These are phyloP conservation scores for Rutstroemia sp. DNA, from an alignment of 2,329 filamentous ascomycete species.

Conservation along the genomic window DNA sequence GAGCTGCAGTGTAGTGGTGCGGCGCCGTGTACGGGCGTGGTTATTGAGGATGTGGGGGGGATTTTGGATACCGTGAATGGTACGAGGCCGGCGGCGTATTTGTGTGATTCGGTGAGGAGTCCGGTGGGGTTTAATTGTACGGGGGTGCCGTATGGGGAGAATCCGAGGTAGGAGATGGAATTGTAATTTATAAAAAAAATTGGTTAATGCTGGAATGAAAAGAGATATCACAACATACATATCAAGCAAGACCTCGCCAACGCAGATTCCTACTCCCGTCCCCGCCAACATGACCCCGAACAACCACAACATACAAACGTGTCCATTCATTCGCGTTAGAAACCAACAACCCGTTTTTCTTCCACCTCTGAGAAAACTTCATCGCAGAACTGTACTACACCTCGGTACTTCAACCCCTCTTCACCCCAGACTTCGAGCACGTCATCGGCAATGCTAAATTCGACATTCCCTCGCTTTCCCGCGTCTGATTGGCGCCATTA, in stretches of 20 bases:
- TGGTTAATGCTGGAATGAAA: too few species aligned
- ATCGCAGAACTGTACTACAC: too few species aligned
- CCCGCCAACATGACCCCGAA: too few species aligned
- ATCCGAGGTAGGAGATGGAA: neutral
- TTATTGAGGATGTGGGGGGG: neutral
- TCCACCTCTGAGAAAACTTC: too few species aligned
- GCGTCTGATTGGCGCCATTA: neutral
- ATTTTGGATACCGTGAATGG: slow-evolving; percentile 4
- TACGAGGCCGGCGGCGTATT: neutral
- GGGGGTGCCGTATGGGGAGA: slow-evolving; percentile 3
- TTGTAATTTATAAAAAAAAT: too few species aligned
- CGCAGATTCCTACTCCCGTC: too few species aligned
- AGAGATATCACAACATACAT: too few species aligned
- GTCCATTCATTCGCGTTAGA: too few species aligned
- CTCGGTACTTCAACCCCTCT: too few species aligned
- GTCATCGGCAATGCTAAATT: neutral
- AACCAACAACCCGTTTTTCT: too few species aligned
- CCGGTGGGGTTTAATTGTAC: slow-evolving; percentile 3
- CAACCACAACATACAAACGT: too few species aligned
- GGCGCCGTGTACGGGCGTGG: slow-evolving; percentile 11
- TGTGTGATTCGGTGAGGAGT: slow-evolving; percentile 1
- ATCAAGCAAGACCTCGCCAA: too few species aligned
- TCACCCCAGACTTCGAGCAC: neutral
- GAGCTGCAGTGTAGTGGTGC: slow-evolving; percentile 30
- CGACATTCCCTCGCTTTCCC: neutral